Evolutionary conservation across 78 protist species (phyloP).

Genomic region (Dictyostelium intermedium): DNA sequence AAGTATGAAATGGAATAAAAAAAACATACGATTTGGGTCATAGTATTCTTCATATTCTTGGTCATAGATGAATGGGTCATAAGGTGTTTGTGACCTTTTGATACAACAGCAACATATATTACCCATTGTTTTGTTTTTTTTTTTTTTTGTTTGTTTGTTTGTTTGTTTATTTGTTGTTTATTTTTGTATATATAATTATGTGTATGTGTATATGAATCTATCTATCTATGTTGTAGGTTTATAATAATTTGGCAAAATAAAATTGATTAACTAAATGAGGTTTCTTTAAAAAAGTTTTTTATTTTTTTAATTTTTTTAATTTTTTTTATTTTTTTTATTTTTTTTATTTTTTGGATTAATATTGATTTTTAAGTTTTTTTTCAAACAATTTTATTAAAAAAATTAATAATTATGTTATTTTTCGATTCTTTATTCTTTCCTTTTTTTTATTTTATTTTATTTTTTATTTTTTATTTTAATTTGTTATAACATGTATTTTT

Average conservation of each 20-base stretch:
- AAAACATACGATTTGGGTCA: conserved; percentile 47
- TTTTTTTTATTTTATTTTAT: too few species aligned
- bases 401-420: too few species aligned
- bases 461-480: too few species aligned
- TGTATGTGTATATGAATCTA: neutral
- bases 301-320: neutral
- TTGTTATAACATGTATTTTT: too few species aligned
- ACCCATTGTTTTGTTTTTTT: conserved; percentile 34
- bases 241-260: neutral
- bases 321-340: neutral
- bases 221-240: neutral
- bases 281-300: neutral
- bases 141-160: neutral
- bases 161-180: neutral
- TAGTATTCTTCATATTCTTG: conserved; percentile 75
- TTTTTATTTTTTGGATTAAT: neutral
- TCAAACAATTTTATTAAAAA: neutral
- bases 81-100: conserved; percentile 60
- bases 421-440: neutral
- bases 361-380: too few species aligned
- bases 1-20: too few species aligned
- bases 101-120: conserved; percentile 50
- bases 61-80: conserved; percentile 77
- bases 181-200: neutral
- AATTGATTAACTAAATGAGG: neutral